Percentiles rank a stretch among this genome's conserved stretches.
These are phyloP conservation scores for Fusarium tanahbumbuense DNA, from an alignment of 2,329 filamentous ascomycete species.

Conservation along the genomic window DNA sequence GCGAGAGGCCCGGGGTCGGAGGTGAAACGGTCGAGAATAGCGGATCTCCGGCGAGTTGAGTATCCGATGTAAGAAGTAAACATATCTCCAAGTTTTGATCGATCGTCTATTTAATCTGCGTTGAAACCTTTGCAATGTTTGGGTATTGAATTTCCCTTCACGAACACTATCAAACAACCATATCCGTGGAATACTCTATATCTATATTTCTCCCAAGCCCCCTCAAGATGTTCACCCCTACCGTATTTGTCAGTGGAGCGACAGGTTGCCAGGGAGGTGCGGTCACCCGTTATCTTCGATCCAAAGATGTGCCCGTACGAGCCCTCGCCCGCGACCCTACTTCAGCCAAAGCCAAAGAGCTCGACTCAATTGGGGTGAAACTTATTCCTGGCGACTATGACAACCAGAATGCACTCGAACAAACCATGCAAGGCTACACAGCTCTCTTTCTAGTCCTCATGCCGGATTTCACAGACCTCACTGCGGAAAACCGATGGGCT, in stretches of 20 bases:
- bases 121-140: neutral
- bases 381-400: conserved; percentile 52
- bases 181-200: neutral
- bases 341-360: conserved; percentile 46
- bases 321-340: conserved; percentile 50
- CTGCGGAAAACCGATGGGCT: conserved; percentile 48
- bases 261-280: conserved; percentile 56
- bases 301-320: conserved; percentile 48
- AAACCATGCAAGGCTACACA: conserved; percentile 47
- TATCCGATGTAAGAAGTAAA: neutral
- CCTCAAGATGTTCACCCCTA: conserved; percentile 47
- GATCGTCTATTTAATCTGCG: neutral
- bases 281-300: conserved; percentile 51
- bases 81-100: neutral
- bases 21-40: neutral
- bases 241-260: conserved; percentile 54
- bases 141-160: neutral
- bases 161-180: neutral
- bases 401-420: conserved; percentile 46
- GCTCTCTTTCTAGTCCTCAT: conserved; percentile 52
- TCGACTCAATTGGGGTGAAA: conserved; percentile 49
- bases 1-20: neutral
- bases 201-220: neutral
- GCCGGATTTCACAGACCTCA: conserved; percentile 48
- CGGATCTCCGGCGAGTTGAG: conserved; percentile 21